Base-by-base conservation (phyloP, 2,329 filamentous ascomycete genomes). In the Hortaea werneckii region DNA sequence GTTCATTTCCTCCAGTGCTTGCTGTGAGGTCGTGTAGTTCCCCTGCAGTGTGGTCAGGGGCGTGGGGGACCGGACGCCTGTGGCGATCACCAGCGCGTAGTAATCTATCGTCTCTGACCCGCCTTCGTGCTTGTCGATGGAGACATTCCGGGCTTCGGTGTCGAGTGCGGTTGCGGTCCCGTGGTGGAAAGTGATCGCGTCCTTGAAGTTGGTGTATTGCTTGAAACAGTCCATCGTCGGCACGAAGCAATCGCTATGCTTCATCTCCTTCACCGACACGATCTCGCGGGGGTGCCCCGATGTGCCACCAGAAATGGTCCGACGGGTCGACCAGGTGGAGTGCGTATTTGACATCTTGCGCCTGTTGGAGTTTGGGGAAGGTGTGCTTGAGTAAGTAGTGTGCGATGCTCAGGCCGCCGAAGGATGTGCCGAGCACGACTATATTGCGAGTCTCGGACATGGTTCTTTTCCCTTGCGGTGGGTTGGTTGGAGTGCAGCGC, bases 1-100 rank as follows among this genome's bases (percentile, higher is more conserved):
- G 43, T 65, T 61, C 47, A 60, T 54, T 4, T 59, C 56, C 8
- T 54, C 50, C 43, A 70, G 54, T 0, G 62, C 59, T 29, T 54
- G 54, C 43, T 54, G 45, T 1, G 63, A 57, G 27, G 59, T 56
- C 10, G 53, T 58, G 41, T 62, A 53, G 27, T 66, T 57, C 30
- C 63, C 66, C 37, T 70, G 66, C 9, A 67, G 58, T 26, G 72
- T 73, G 43, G 73, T 64, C 3, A 68, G 60, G 0, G 69, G 64
- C 27, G 69, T 64, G 7, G 65, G 59, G 1, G 75, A 74, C 9
- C 57, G 67, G 35, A 71, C 71, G 6, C 77, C 77, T 1, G 75
- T 77, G 6, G 76, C 75, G 47, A 79, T 71, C 41, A 80, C 64
- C 2, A 80, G 65, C n/a, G 74, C 71, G 52, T 78, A 70, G 57